Evolutionary conservation across 805 yeast species (phyloP).

Genomic region (Kodamaea laetipori): DNA sequence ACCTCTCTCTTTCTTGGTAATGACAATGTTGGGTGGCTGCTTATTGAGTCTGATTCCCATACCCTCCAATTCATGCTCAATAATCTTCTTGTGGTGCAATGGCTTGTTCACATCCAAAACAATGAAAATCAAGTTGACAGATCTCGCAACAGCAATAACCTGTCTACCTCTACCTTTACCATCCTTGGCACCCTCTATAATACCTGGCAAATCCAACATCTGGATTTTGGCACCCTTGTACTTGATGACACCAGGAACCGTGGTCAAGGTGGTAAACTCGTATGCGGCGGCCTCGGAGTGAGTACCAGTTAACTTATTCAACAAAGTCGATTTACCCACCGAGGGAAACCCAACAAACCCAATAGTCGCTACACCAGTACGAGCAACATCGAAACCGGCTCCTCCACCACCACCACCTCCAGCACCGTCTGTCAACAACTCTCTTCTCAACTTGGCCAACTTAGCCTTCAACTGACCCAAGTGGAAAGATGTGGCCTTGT

Average conservation of each 20-base stretch:
- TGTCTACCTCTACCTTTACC: conserved; percentile 94
- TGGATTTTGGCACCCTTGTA: conserved; percentile 97
- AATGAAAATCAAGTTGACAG: conserved; percentile 89
- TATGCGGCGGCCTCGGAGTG: conserved; percentile 98
- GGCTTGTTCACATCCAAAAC: conserved; percentile 97
- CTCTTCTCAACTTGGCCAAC: conserved; percentile 92
- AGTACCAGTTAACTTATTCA: conserved; percentile 89
- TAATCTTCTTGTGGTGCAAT: conserved; percentile 87
- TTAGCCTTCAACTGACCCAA: conserved; percentile 97
- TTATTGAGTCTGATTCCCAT: conserved; percentile 94
- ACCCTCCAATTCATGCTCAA: conserved; percentile 95
- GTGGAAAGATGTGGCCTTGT: conserved; percentile 96
- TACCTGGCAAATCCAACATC: conserved; percentile 90
- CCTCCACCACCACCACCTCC: conserved; percentile 85
- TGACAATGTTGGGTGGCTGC: conserved; percentile 87
- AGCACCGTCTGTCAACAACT: conserved; percentile 68
- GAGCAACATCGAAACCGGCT: conserved; percentile 95
- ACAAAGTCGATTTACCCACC: conserved; percentile 84
- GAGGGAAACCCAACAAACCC: conserved; percentile 99
- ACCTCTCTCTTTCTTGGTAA: conserved; percentile 93
- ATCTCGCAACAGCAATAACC: conserved; percentile 98
- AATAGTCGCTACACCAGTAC: conserved; percentile 96
- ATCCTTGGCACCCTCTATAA: conserved; percentile 88
- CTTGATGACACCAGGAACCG: conserved; percentile 95
- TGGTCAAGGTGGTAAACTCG: conserved; percentile 95